Conservation (phyloP, 2,329 filamentous ascomycete species). For the Curvularia hawaiiensis region DNA sequence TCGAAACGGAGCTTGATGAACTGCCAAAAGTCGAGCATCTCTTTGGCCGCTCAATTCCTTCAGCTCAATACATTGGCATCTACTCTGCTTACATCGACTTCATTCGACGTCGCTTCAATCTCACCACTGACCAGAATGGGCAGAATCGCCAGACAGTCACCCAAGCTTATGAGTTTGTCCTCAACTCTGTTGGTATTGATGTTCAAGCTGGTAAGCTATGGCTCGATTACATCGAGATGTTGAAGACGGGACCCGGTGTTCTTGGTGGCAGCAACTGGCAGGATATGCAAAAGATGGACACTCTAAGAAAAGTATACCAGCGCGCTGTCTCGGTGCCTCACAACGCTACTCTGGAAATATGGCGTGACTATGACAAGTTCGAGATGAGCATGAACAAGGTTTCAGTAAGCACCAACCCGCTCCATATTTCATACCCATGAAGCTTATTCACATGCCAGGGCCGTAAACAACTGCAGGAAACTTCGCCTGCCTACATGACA, state of each 20-base stretch:
- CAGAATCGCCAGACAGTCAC: conserved; percentile 79
- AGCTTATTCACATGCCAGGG: conserved; percentile 61
- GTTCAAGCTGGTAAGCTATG: conserved; percentile 88
- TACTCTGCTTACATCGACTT: conserved; percentile 97
- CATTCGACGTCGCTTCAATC: conserved; percentile 86
- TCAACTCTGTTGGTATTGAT: conserved; percentile 88
- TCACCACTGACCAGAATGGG: conserved; percentile 78
- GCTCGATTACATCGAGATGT: conserved; percentile 93
- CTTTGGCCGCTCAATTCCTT: conserved; percentile 78
- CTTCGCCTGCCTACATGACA: conserved; percentile 93
- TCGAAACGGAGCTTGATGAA: conserved; percentile 88
- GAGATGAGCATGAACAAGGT: conserved; percentile 93
- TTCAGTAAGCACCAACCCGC: conserved; percentile 64
- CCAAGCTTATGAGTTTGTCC: conserved; percentile 89
- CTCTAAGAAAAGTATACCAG: conserved; percentile 89
- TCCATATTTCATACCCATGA: not conserved
- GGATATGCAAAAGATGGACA: conserved; percentile 97
- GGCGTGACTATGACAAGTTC: conserved; percentile 98
- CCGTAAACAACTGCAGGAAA: conserved; percentile 92
- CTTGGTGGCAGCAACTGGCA: conserved; percentile 90
- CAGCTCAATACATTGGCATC: conserved; percentile 80
- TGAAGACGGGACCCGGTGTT: conserved; percentile 84
- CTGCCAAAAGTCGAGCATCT: conserved; percentile 80
- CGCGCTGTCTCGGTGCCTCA: conserved; percentile 87
- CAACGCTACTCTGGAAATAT: conserved; percentile 78